Percentiles rank a stretch among this genome's conserved stretches.
phyloP scores from a whole-genome alignment of 306 rosid genomes.

The Rosa persica region DNA sequence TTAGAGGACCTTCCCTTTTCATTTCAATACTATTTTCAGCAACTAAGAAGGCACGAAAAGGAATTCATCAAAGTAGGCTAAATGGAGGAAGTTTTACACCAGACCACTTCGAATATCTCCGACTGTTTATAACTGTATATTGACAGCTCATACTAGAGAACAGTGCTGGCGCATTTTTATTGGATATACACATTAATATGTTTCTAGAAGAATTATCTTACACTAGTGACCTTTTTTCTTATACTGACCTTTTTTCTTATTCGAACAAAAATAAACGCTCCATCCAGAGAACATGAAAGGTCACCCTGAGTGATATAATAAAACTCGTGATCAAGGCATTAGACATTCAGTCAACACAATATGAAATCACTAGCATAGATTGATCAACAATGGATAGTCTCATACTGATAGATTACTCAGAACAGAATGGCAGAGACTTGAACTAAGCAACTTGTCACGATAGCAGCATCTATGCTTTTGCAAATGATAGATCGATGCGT shows the following conservation, averaged over 20 bases:
- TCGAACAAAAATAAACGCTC: neutral
- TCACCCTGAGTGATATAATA: neutral
- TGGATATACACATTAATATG: neutral
- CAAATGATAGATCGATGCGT: neutral
- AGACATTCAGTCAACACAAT: neutral
- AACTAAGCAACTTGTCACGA: neutral
- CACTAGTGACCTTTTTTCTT: neutral
- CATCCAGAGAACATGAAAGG: neutral
- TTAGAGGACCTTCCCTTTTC: too few species aligned
- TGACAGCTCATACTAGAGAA: neutral
- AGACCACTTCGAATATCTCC: neutral
- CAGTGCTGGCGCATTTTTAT: neutral
- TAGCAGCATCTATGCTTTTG: neutral
- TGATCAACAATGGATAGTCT: neutral
- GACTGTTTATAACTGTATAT: neutral
- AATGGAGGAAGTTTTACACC: neutral
- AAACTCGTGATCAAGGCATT: neutral
- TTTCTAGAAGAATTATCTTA: neutral
- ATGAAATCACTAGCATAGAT: neutral
- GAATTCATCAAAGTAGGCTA: neutral
- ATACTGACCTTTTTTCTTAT: neutral
- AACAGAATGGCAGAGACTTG: neutral
- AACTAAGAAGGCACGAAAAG: neutral
- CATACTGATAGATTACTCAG: neutral
- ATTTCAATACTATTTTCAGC: neutral